A percentile compares a stretch with the other conserved stretches of the same genome.
These are phyloP conservation scores for Pyricularia sp. DNA, from an alignment of 2,329 filamentous ascomycete species.

Conservation along the genomic window DNA sequence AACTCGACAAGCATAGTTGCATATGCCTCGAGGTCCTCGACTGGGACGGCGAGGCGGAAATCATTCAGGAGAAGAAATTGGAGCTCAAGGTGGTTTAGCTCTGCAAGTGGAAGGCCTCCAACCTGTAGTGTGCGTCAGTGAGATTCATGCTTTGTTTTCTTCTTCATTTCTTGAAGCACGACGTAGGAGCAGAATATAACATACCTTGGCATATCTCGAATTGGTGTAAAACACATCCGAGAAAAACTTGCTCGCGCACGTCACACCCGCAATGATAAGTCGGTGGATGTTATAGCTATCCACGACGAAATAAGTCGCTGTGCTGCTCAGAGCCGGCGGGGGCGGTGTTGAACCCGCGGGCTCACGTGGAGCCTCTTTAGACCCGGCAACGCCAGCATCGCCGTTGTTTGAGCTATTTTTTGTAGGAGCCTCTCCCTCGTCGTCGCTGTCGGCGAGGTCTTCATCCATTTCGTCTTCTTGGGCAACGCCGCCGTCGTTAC, in stretches of 20 bases:
- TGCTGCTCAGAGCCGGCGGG: neutral
- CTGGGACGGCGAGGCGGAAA: slow-evolving; percentile 81
- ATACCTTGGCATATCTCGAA: slow-evolving; percentile 95
- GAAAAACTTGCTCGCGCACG: slow-evolving; percentile 98
- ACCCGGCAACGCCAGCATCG: slow-evolving; percentile 7
- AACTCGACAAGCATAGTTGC: slow-evolving; percentile 98
- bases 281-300: slow-evolving; percentile 99
- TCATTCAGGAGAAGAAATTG: slow-evolving; percentile 95
- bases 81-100: slow-evolving; percentile 90
- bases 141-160: neutral
- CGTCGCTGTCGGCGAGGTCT: slow-evolving; percentile 33
- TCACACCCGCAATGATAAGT: slow-evolving; percentile 90
- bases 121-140: slow-evolving; percentile 45
- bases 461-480: slow-evolving; percentile 30
- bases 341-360: neutral
- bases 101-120: slow-evolving; percentile 77
- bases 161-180: neutral
- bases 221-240: slow-evolving; percentile 98
- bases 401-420: neutral
- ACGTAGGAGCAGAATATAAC: slow-evolving; percentile 12
- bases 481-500: slow-evolving; percentile 5
- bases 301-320: slow-evolving; percentile 66
- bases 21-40: slow-evolving; percentile 93
- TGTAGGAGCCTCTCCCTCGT: neutral
- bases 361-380: neutral